A percentile compares a stretch with the other conserved stretches of the same genome.
Conservation (phyloP, 306 rosid species). For the Acacia crassicarpa region DNA sequence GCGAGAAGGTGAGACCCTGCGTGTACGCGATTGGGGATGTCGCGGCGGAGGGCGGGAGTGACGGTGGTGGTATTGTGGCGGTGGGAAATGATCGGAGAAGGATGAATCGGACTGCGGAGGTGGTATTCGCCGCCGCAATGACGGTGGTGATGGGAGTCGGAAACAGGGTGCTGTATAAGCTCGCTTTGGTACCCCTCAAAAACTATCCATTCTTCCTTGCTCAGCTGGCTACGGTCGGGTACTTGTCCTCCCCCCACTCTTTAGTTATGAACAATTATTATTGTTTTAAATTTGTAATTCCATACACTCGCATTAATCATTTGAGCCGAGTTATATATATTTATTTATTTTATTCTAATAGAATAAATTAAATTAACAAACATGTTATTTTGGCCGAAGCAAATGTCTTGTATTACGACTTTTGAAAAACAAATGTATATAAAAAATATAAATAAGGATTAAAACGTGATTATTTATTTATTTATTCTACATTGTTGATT, state of each 20-base stretch:
- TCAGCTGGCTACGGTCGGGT: conserved; percentile 95
- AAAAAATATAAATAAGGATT: not conserved
- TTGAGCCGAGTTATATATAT: not conserved
- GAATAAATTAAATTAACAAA: not conserved
- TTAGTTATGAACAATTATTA: not conserved
- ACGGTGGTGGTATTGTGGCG: conserved; percentile 20
- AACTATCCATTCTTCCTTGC: conserved; percentile 91
- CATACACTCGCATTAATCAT: not conserved
- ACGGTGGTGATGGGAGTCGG: conserved; percentile 87
- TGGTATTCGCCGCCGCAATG: conserved; percentile 54
- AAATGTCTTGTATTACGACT: too few species aligned
- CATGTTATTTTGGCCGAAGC: not conserved
- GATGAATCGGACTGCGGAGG: conserved; percentile 50
- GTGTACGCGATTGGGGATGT: conserved; percentile 51
- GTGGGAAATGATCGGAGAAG: conserved; percentile 8
- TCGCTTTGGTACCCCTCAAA: conserved; percentile 89
- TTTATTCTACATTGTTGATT: not conserved
- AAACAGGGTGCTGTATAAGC: conserved; percentile 78
- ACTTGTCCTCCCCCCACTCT: conserved; percentile 1
- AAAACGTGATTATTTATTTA: not conserved
- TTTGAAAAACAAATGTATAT: not conserved
- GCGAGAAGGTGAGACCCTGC: conserved; percentile 39
- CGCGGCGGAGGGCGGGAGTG: conserved; percentile 30
- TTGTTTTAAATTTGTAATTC: not conserved
- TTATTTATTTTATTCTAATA: not conserved